Evolutionary conservation across 1,139 yeast genomes (phyloP).

Genomic region (Candida sp.): DNA sequence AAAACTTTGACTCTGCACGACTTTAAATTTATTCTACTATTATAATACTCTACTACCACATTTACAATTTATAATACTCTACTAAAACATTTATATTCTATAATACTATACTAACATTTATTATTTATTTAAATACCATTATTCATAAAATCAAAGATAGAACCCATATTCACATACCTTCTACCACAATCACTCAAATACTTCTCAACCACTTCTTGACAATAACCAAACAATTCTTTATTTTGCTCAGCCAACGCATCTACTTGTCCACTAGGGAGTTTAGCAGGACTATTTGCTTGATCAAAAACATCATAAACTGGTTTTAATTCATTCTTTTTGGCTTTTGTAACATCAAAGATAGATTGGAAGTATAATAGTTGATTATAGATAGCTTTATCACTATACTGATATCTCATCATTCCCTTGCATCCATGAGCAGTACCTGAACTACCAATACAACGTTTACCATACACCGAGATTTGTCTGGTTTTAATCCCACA

Average conservation of each 20-base stretch:
- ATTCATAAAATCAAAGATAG: conserved; percentile 63
- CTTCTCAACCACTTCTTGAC: conserved; percentile 64
- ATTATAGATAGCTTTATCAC: conserved; percentile 79
- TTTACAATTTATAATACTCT: not conserved
- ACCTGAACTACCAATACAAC: conserved; percentile 71
- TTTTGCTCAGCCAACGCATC: conserved; percentile 82
- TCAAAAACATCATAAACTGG: conserved; percentile 36
- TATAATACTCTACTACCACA: not conserved
- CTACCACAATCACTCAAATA: conserved; percentile 86
- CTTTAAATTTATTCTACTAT: not conserved
- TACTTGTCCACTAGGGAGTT: conserved; percentile 54
- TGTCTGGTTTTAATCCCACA: conserved; percentile 85
- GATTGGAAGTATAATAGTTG: conserved; percentile 80
- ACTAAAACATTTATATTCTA: not conserved
- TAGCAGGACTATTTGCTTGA: conserved; percentile 26
- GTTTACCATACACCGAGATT: conserved; percentile 82
- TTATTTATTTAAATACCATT: not conserved
- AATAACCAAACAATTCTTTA: conserved; percentile 54
- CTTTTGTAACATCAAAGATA: conserved; percentile 80
- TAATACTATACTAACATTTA: not conserved
- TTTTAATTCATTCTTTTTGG: conserved; percentile 53
- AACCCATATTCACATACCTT: conserved; percentile 84
- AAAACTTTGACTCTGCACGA: not conserved
- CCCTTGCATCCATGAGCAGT: conserved; percentile 76
- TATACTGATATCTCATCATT: conserved; percentile 71